Conservation (phyloP, 495 filamentous ascomycete genomes). For the Hypoxylon perforatum region DNA sequence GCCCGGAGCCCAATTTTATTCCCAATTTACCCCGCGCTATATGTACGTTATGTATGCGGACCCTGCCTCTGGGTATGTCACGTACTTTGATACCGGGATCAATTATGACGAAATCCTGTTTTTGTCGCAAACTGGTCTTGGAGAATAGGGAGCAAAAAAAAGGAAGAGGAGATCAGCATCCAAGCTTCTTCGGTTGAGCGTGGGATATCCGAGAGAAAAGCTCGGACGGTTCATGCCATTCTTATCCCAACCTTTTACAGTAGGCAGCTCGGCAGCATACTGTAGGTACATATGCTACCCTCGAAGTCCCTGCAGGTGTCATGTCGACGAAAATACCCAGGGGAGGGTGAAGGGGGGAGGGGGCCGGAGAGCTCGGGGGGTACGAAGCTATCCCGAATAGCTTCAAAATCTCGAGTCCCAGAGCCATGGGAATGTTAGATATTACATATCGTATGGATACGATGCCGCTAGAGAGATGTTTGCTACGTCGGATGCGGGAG, state of each 20-base stretch:
- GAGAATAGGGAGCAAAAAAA: background rate
- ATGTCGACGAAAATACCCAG: too few species aligned
- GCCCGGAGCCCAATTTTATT: background rate
- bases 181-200: slow-evolving; percentile 5
- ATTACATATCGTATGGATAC: background rate
- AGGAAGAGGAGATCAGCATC: background rate
- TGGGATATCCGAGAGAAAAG: background rate
- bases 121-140: slow-evolving; percentile 19
- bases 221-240: background rate
- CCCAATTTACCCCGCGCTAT: slow-evolving; percentile 11
- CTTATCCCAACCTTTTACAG: background rate
- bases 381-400: background rate
- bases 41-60: slow-evolving; percentile 12
- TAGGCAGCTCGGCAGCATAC: background rate
- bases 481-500: background rate
- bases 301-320: slow-evolving; percentile 7
- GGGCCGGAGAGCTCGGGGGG: too few species aligned
- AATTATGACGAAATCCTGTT: slow-evolving; percentile 40
- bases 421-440: background rate
- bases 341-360: too few species aligned
- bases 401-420: background rate
- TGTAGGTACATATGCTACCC: background rate
- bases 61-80: slow-evolving; percentile 22
- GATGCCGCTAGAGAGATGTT: too few species aligned
- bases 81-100: slow-evolving; percentile 26